Evolutionary conservation across 2,329 filamentous ascomycete species (phyloP).

Genomic region (Fusarium duplospermum): DNA sequence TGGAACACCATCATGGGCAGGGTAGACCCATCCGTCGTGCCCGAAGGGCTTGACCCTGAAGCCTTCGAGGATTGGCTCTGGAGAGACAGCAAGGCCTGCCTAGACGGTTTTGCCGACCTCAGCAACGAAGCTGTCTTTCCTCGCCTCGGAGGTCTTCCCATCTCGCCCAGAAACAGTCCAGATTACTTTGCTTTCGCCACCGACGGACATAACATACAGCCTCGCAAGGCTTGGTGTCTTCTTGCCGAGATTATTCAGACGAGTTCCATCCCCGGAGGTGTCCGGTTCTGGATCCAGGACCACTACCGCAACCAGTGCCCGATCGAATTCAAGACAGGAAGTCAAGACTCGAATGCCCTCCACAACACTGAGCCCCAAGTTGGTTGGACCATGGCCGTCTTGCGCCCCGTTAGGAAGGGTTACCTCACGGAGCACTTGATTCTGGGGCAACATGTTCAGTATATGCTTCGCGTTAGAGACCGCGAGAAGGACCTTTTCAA

Average conservation of each 20-base stretch:
- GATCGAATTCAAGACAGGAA: no score
- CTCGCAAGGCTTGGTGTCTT: background rate
- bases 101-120: no score
- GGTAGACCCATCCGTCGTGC: conserved; percentile 51
- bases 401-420: no score
- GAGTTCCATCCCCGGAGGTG: no score
- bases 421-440: no score
- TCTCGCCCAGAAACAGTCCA: background rate
- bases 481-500: background rate
- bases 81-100: background rate
- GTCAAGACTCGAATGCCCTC: no score
- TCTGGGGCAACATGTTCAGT: no score
- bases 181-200: background rate
- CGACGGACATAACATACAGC: background rate
- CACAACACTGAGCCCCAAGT: no score
- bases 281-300: no score
- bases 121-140: background rate
- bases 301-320: no score
- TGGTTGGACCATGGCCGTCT: no score
- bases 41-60: conserved; percentile 53
- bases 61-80: conserved; percentile 56
- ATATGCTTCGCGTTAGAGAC: background rate
- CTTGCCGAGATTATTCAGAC: no score
- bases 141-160: background rate
- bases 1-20: conserved; percentile 49